Base-by-base conservation (phyloP, 495 filamentous ascomycete species). In the Rhypophila decipiens region DNA sequence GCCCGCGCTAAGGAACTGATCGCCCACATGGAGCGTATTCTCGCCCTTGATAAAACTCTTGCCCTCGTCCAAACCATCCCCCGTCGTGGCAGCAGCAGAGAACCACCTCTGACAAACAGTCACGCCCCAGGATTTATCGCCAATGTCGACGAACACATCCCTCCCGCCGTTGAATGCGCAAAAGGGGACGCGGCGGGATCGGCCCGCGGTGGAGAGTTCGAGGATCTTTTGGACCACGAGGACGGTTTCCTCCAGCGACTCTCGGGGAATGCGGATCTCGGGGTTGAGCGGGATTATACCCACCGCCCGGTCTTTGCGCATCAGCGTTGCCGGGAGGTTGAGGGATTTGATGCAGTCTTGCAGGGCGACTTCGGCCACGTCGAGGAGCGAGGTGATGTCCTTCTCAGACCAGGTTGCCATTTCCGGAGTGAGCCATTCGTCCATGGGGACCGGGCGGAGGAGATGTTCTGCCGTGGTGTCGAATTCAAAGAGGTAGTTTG, bases 131-230 rank as follows among this genome's bases (percentile, higher is more conserved):
- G 84, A 85, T 63, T 99, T 99, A 64, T 99, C 94, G 40, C 94
- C 94, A 55, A 99, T 96, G 67, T 99, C 94, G 31, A 99, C 91
- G 60, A 99, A 99, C 19, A 96, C 88, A 60, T 97, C 90, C 47
- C 94, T 90, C 7, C 91, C 90, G 19, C 89, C 93, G 63, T 99
- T 97, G 71, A 99, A 99, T 19, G 93, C 94, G 60, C 94, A 99
- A 60, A 99, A 99, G 1, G 94, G 93, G 17, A 99, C 69, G 3
- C 79, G 65, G 2, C 60, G 53, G 52, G 58, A 56, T 42, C 66
- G 60, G 21, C 66, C 63, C 31, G 61, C 64, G 24, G 75, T 69
- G 29, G 85, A 91, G 36, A 90, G 75, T 61, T 96, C 90, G 0
- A 97, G 76, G 13, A 86, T 86, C 65, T 95, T 94, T 57, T 96